These are phyloP conservation scores for Suillus americanus DNA, from an alignment of 768 basidiomycete genomes.

Conservation along the genomic window DNA sequence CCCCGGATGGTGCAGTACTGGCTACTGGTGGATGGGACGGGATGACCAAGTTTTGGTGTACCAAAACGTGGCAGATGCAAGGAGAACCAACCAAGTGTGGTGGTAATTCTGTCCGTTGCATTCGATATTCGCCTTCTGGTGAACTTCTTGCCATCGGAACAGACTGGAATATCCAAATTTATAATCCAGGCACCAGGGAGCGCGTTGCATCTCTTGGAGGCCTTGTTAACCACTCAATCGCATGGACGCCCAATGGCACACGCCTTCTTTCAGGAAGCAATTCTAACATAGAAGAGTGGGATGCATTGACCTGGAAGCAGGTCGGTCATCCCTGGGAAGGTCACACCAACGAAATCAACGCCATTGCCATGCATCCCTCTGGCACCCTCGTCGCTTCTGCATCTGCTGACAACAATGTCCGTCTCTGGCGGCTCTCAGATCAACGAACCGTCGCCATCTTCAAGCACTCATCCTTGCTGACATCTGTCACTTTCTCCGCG, in stretches of 20 bases:
- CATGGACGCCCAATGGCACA: not conserved
- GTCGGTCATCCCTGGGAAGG: not conserved
- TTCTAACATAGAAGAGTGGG: not conserved
- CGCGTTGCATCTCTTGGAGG: not conserved
- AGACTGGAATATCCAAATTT: not conserved
- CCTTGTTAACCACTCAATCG: not conserved
- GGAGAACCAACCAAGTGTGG: no score
- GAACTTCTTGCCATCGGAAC: no score
- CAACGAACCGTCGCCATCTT: not conserved
- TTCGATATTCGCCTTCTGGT: no score
- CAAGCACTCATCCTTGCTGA: fast-evolving
- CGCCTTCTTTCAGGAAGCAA: not conserved
- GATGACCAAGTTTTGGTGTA: no score
- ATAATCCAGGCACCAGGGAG: not conserved
- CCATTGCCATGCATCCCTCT: not conserved
- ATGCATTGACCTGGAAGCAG: not conserved
- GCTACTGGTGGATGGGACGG: no score
- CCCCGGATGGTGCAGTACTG: no score
- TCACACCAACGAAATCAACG: fast-evolving
- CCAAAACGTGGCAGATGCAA: no score
- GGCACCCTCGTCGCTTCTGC: not conserved
- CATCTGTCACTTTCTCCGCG: not conserved
- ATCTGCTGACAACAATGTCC: not conserved
- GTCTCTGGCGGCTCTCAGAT: not conserved
- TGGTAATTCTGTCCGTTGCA: fast-evolving